Percentiles rank a stretch among this genome's conserved stretches.
phyloP scores from a whole-genome alignment of 108 stramenopile species.

The Stephanodiscus minutulus region DNA sequence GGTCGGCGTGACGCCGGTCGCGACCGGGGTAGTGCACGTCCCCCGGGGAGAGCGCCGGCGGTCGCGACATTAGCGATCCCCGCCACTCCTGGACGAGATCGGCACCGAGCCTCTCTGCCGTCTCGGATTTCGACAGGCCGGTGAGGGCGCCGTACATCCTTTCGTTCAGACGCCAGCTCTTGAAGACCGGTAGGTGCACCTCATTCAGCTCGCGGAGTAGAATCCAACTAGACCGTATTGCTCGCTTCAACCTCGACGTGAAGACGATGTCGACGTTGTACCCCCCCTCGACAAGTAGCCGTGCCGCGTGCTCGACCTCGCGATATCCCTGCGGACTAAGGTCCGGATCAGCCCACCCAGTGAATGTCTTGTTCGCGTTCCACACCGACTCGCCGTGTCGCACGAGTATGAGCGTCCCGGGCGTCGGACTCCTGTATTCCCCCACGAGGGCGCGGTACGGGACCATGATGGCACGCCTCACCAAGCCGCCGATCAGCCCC shows the following conservation, averaged over 20 bases:
- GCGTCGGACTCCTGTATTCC: constrained; percentile 34
- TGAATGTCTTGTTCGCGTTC: constrained; percentile 87
- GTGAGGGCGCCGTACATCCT: constrained; percentile 93
- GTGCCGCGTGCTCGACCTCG: constrained; percentile 52
- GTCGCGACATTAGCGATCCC: constrained; percentile 66
- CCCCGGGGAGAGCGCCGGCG: constrained; percentile 70
- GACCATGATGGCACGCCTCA: constrained; percentile 1
- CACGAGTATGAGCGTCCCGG: constrained; percentile 85
- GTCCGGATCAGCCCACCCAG: constrained; percentile 84
- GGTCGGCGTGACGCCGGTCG: constrained; percentile 84
- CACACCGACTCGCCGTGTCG: constrained; percentile 80
- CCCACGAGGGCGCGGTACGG: constrained; percentile 7
- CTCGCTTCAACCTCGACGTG: constrained; percentile 88
- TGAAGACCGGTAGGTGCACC: constrained; percentile 91
- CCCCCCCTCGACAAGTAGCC: constrained; percentile 83
- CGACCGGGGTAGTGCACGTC: constrained; percentile 87
- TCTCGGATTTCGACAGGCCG: constrained; percentile 85
- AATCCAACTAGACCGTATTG: constrained; percentile 89
- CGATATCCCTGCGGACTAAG: constrained; percentile 63
- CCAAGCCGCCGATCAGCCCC: constrained; percentile 4
- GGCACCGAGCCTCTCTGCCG: constrained; percentile 78
- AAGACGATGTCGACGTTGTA: constrained; percentile 92
- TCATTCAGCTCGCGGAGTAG: constrained; percentile 84
- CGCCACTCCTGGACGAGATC: constrained; percentile 89
- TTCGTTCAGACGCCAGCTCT: constrained; percentile 94